Percentiles rank a stretch among this genome's conserved stretches.
Evolutionary conservation across 2,329 filamentous ascomycete species (phyloP).

Genomic region (Aspergillus persii): DNA sequence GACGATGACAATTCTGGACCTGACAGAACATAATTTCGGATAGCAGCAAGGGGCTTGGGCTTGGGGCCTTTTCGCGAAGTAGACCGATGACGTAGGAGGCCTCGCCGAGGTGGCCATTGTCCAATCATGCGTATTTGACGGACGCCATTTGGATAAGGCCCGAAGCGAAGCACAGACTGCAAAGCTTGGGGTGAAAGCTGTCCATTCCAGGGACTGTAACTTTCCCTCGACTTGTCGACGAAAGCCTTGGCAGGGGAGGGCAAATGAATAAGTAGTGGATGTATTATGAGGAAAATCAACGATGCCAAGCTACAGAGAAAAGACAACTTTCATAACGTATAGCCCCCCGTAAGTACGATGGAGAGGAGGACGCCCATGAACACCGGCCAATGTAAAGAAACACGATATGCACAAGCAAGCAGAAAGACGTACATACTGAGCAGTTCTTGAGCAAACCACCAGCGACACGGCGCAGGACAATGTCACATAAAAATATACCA

Average conservation of each 20-base stretch:
- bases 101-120: too few relatives aligned
- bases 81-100: too few relatives aligned
- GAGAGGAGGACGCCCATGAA: constrained; percentile 9
- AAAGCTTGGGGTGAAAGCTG: not conserved
- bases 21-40: too few relatives aligned
- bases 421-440: constrained; percentile 8
- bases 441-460: not conserved
- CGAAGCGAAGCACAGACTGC: not conserved
- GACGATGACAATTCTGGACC: too few relatives aligned
- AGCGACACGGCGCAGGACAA: not conserved
- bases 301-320: not conserved
- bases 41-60: too few relatives aligned
- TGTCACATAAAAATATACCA: constrained; percentile 6
- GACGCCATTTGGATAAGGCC: not conserved
- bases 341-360: constrained; percentile 1
- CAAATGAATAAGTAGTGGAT: not conserved
- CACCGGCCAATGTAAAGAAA: constrained; percentile 14
- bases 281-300: constrained; percentile 2
- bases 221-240: too few relatives aligned
- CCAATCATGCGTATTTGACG: constrained; percentile 17
- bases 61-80: too few relatives aligned
- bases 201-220: too few relatives aligned
- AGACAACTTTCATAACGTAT: constrained; percentile 1
- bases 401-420: constrained; percentile 12
- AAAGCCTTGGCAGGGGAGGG: too few relatives aligned